Percentiles rank a stretch among this genome's conserved stretches.
phyloP scores from a whole-genome alignment of 2,329 filamentous ascomycete species.

The Orbilia javanica region DNA sequence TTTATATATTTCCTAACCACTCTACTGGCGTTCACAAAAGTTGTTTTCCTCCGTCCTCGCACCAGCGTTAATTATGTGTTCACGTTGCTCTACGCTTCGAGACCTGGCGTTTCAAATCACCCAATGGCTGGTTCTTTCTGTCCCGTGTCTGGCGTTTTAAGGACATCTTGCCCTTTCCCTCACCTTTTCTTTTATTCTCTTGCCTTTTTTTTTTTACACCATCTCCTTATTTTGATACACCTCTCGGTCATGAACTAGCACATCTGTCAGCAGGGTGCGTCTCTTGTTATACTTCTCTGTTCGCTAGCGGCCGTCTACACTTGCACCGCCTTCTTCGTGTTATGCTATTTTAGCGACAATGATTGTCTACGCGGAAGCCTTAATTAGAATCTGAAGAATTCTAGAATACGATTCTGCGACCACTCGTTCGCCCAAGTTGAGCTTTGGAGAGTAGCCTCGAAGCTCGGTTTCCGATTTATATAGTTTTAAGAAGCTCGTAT shows the following conservation, averaged over 20 bases:
- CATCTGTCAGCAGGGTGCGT: constrained; percentile 7
- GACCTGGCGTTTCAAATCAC: constrained; percentile 12
- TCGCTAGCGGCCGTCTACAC: neutral
- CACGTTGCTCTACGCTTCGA: neutral
- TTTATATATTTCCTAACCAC: neutral
- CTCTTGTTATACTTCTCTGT: neutral
- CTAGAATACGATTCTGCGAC: neutral
- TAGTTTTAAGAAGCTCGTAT: neutral
- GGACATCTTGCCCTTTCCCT: neutral
- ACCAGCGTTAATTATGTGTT: neutral
- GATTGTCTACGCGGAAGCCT: neutral
- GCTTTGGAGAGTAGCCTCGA: neutral
- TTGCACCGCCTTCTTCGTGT: neutral
- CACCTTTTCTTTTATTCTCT: too few species aligned
- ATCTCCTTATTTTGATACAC: neutral
- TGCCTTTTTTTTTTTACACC: neutral
- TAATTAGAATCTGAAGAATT: neutral
- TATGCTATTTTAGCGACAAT: neutral
- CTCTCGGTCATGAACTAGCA: neutral
- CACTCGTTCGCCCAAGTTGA: neutral
- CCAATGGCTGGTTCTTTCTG: neutral
- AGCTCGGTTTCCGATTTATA: neutral
- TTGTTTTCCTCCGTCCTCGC: neutral
- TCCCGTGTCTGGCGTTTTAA: constrained; percentile 11
- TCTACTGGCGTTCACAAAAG: constrained; percentile 12